Evolutionary conservation across 352 stramenopile species (phyloP).

Genomic region (Phytopythium aichiense): DNA sequence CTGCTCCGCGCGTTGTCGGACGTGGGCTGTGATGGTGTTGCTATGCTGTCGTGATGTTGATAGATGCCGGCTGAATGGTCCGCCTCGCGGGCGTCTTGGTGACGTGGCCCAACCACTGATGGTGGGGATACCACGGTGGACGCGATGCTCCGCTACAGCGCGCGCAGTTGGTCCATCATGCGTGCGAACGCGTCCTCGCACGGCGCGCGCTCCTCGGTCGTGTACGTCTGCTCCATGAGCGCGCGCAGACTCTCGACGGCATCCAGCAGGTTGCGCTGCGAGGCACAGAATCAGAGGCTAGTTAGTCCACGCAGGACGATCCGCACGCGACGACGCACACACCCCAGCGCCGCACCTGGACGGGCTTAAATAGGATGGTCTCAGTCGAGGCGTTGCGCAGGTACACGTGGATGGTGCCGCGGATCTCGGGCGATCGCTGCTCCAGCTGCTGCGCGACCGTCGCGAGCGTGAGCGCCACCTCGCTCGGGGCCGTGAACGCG

Average conservation of each 20-base stretch:
- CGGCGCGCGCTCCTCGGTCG: constrained; percentile 33
- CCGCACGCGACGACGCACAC: not conserved
- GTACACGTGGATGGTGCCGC: constrained; percentile 66
- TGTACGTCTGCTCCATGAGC: constrained; percentile 61
- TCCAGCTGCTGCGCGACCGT: constrained; percentile 40
- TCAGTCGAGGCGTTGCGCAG: constrained; percentile 78
- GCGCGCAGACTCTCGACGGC: constrained; percentile 56
- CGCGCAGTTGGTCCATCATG: constrained; percentile 43
- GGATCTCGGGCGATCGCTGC: constrained; percentile 32
- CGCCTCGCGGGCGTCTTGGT: not conserved
- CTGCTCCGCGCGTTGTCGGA: not conserved
- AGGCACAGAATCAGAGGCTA: not conserved
- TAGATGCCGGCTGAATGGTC: not conserved
- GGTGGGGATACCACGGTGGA: not conserved
- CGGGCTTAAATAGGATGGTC: constrained; percentile 78
- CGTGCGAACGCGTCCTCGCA: constrained; percentile 35
- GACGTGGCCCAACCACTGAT: not conserved
- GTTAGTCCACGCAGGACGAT: not conserved
- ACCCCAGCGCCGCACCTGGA: constrained; percentile 41
- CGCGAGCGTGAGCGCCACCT: constrained; percentile 43
- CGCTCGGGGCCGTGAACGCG: constrained; percentile 31
- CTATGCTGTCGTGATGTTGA: not conserved
- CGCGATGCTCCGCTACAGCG: constrained; percentile 19
- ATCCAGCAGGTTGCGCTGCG: constrained; percentile 62
- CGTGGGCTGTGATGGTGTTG: not conserved